Percentiles rank a stretch among this genome's conserved stretches.
Conservation (phyloP, 2,329 filamentous ascomycete genomes). For the Fusarium nelsonii region DNA sequence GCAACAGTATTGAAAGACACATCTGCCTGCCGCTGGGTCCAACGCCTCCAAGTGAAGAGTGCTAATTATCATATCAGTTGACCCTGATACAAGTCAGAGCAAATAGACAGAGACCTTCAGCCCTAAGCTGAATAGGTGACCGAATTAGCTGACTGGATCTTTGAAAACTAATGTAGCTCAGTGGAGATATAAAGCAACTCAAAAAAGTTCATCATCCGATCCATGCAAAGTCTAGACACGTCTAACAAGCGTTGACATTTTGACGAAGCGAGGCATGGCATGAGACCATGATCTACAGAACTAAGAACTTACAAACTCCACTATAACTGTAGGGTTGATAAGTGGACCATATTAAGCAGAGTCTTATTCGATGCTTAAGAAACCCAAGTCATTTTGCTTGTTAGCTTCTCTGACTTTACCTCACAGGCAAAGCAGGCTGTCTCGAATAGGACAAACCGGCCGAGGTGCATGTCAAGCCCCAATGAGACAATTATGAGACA, state of each 20-base stretch:
- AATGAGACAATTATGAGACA: conserved; percentile 3
- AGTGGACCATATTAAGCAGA: conserved; percentile 8
- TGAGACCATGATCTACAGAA: conserved; percentile 17
- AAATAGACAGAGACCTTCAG: neutral
- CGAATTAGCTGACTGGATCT: neutral
- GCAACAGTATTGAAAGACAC: neutral
- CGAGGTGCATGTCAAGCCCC: neutral
- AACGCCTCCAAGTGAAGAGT: neutral
- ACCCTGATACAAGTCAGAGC: neutral
- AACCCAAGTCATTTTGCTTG: neutral
- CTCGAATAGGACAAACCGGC: neutral
- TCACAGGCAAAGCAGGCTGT: neutral
- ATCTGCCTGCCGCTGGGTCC: neutral
- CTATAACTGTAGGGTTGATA: neutral
- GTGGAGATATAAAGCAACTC: neutral
- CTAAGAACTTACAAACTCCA: conserved; percentile 12
- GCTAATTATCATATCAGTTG: neutral
- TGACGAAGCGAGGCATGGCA: conserved; percentile 1
- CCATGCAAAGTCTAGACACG: neutral
- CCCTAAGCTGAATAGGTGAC: neutral
- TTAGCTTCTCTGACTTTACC: neutral
- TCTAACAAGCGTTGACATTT: neutral
- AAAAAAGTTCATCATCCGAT: neutral
- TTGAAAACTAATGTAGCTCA: neutral
- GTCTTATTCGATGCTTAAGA: neutral